Base-by-base conservation (phyloP, 768 basidiomycete species). In the Lentinula detonsa region DNA sequence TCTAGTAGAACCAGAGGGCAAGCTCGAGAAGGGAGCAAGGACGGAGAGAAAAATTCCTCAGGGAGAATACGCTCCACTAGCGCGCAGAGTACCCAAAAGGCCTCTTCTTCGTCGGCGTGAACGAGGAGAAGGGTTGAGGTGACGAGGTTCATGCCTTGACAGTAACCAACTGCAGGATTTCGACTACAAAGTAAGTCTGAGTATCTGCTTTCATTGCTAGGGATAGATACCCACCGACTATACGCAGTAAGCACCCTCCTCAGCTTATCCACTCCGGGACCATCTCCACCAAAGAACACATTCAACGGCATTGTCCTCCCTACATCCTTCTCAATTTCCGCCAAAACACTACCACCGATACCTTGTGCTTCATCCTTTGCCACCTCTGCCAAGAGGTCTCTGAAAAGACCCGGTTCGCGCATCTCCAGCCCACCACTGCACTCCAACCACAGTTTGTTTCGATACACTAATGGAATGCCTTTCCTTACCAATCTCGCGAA, bases 241-340 rank as follows among this genome's bases (percentile, higher is more conserved):
- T 96, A 98, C 0, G 95, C 97, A 51, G 81, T 83, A 74, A 99
- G 78, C 40, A 98, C 93, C 64, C 95, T 81, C 57, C 95, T 79
- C 59, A 99, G 74, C 74, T 99, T 99, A 55, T 87, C 83, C 11
- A 98, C 95, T 2, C 97, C 97, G 0, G 87, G 91, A 0, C 97
- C 97, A 72, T 97, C 95, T 0, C 96, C 94, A 0, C 94, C 97
- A 75, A 98, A 99, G 78, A 97, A 98, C 34, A 98, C 83, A 68
- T 97, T 97, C 48, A 93, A 74, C 0, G 95, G 95, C 90, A 96
- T 89, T 67, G 95, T 91, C 79, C 90, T 74, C 63, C 90, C 87
- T 0, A 94, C 90, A 68, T 98, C 96, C 75, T 98, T 98, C 77
- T 98, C 97, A 61, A 99, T 98, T 74, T 99, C 97, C 45, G 74